Conservation (phyloP, 2,329 filamentous ascomycete species). For the Fusarium nisikadoi region DNA sequence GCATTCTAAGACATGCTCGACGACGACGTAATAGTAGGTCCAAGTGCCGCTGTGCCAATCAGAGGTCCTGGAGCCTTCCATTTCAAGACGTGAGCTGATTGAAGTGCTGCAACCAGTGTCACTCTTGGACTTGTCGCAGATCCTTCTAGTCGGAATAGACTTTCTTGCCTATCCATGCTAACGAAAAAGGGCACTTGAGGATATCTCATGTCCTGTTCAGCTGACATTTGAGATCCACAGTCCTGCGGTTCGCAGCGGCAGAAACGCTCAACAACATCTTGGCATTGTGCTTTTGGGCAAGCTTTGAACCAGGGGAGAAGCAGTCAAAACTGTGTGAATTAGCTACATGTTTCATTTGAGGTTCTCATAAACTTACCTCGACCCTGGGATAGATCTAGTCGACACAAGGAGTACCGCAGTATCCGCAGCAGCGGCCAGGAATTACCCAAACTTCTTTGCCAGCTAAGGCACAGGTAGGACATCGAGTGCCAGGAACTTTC, state of each 20-base stretch:
- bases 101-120: slow-evolving; percentile 1
- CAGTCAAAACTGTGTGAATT: neutral
- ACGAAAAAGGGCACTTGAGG: neutral
- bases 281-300: neutral
- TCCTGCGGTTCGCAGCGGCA: neutral
- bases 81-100: slow-evolving; percentile 5
- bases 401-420: slow-evolving; percentile 60
- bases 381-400: slow-evolving; percentile 15
- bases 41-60: slow-evolving; percentile 12
- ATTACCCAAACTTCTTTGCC: slow-evolving; percentile 67
- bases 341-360: neutral
- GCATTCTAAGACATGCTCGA: slow-evolving; percentile 9
- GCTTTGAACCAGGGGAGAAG: neutral
- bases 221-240: neutral
- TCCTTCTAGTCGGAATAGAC: neutral
- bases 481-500: slow-evolving; percentile 61
- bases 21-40: neutral
- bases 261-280: neutral
- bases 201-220: neutral
- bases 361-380: slow-evolving; percentile 1
- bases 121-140: neutral
- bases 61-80: neutral
- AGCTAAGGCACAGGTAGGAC: slow-evolving; percentile 60
- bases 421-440: slow-evolving; percentile 61
- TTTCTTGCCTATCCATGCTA: neutral